Conservation (phyloP, 805 yeast species). For the Candida pseudoglaebosa region DNA sequence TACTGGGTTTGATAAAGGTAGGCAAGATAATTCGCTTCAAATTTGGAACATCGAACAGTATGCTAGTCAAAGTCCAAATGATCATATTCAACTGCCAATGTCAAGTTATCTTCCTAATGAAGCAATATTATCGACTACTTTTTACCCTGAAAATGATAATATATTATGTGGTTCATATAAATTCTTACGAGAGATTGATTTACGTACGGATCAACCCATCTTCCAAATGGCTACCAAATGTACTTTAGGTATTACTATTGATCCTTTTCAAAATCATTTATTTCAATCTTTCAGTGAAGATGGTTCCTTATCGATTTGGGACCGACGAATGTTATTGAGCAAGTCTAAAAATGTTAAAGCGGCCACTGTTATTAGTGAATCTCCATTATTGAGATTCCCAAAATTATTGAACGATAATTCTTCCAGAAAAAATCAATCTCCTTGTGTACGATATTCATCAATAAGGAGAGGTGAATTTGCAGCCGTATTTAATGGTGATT, state of each 20-base stretch:
- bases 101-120: constrained; percentile 67
- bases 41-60: constrained; percentile 76
- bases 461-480: constrained; percentile 68
- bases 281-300: constrained; percentile 80
- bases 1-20: constrained; percentile 72
- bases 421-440: constrained; percentile 53
- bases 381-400: constrained; percentile 57
- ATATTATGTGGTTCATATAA: constrained; percentile 75
- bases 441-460: constrained; percentile 69
- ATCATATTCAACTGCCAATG: constrained; percentile 50
- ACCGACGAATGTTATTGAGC: constrained; percentile 55
- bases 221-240: constrained; percentile 75
- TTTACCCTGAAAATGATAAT: constrained; percentile 56
- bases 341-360: constrained; percentile 7
- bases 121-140: constrained; percentile 63
- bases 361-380: constrained; percentile 34
- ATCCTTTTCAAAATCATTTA: constrained; percentile 61
- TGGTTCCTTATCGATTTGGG: constrained; percentile 83
- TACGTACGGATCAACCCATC: constrained; percentile 58
- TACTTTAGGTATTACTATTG: constrained; percentile 62
- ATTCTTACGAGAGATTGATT: constrained; percentile 71
- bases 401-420: constrained; percentile 57
- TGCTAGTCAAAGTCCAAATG: constrained; percentile 42
- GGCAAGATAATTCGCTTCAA: constrained; percentile 72
- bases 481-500: constrained; percentile 72